phyloP scores from a whole-genome alignment of 2,329 filamentous ascomycete species.

The Botrytis paeoniae region DNA sequence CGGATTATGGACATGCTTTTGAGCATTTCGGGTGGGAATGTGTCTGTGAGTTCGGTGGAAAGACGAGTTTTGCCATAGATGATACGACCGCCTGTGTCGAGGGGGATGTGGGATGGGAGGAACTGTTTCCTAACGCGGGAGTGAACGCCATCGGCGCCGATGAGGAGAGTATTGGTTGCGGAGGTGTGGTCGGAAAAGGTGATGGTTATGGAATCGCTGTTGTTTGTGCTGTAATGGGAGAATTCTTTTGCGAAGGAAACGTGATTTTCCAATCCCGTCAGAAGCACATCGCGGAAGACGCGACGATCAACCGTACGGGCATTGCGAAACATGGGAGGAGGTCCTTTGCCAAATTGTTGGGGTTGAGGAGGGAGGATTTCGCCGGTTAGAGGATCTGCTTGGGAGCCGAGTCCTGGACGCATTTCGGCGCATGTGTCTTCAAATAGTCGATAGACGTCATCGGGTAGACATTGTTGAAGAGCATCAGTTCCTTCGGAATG shows the following conservation, averaged over 20 bases:
- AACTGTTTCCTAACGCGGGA: constrained; percentile 10
- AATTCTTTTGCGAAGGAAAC: constrained; percentile 13
- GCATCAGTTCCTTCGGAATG: constrained; percentile 31
- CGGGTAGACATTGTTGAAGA: constrained; percentile 45
- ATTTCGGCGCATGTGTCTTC: constrained; percentile 35
- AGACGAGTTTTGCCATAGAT: constrained; percentile 43
- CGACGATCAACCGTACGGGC: constrained; percentile 4
- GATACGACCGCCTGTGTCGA: constrained; percentile 41
- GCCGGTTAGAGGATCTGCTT: not conserved
- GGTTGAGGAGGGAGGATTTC: not conserved
- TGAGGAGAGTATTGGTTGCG: constrained; percentile 17
- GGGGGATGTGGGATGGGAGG: constrained; percentile 36
- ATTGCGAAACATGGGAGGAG: not conserved
- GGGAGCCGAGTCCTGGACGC: not conserved
- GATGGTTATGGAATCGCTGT: constrained; percentile 27
- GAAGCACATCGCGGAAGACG: constrained; percentile 44
- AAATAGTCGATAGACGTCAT: constrained; percentile 51
- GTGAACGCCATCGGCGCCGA: not conserved
- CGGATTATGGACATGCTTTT: not conserved
- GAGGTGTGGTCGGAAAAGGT: constrained; percentile 38
- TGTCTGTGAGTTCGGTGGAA: constrained; percentile 28
- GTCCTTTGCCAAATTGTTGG: not conserved
- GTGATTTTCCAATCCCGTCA: constrained; percentile 45
- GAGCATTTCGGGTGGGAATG: constrained; percentile 18
- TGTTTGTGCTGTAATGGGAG: not conserved